Evolutionary conservation across 441 rosid species (phyloP).

Genomic region (Viola pubescens): DNA sequence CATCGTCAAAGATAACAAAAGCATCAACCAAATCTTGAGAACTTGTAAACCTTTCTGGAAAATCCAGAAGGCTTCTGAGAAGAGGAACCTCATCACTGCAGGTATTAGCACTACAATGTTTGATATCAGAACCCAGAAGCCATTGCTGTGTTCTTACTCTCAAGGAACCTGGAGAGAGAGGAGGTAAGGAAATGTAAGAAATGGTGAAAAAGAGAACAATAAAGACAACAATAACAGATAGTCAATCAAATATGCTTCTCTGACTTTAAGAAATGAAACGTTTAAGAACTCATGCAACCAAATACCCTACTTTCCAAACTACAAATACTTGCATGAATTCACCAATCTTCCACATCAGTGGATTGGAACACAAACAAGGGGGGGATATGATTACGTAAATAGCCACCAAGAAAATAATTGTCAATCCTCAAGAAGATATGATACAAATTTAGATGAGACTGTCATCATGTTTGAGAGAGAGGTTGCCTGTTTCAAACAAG

Average conservation of each 20-base stretch:
- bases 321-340: neutral
- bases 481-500: no score
- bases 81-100: slow-evolving; percentile 29
- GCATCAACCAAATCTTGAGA: slow-evolving; percentile 25
- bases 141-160: slow-evolving; percentile 51
- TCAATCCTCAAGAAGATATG: no score
- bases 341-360: neutral
- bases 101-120: slow-evolving; percentile 18
- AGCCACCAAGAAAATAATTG: no score
- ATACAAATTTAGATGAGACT: no score
- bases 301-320: neutral
- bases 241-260: no score
- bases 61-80: slow-evolving; percentile 49
- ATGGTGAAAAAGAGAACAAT: neutral
- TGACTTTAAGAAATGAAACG: neutral
- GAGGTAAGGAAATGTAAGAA: neutral
- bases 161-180: slow-evolving; percentile 39
- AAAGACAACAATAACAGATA: neutral
- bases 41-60: slow-evolving; percentile 45
- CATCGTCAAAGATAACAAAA: slow-evolving; percentile 56
- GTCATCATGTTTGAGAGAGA: no score
- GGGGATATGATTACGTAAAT: no score
- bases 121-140: slow-evolving; percentile 44
- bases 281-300: neutral
- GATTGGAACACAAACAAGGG: no score